A percentile compares a stretch with the other conserved stretches of the same genome.
Evolutionary conservation across 2,329 filamentous ascomycete species (phyloP).

Genomic region (Incumbomyces delicatus): DNA sequence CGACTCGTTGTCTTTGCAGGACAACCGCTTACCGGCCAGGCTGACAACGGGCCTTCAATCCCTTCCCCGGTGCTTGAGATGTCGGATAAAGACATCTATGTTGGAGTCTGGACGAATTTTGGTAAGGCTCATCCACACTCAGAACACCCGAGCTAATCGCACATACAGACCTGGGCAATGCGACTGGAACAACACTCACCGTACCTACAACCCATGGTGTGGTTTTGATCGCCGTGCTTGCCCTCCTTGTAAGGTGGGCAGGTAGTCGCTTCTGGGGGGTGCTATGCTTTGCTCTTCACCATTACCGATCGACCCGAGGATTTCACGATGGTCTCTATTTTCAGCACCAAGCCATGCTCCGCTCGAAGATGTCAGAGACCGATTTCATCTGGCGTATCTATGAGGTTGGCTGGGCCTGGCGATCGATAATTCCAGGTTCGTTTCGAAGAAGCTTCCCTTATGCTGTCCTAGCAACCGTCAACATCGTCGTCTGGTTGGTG

Average conservation of each 20-base stretch:
- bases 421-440: neutral
- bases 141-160: no score
- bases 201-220: slow-evolving; percentile 3
- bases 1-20: no score
- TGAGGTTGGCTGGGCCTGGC: slow-evolving; percentile 4
- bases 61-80: neutral
- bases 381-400: slow-evolving; percentile 4
- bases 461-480: neutral
- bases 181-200: slow-evolving; percentile 1
- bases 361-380: slow-evolving; percentile 3
- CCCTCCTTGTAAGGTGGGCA: slow-evolving; percentile 7
- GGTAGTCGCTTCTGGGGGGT: slow-evolving; percentile 7
- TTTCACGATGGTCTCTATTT: slow-evolving; percentile 5
- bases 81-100: slow-evolving; percentile 3
- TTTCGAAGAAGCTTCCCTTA: slow-evolving; percentile 2
- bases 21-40: no score
- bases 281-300: slow-evolving; percentile 4
- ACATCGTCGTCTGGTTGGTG: neutral
- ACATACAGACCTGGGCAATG: no score
- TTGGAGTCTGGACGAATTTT: slow-evolving; percentile 3
- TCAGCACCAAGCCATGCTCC: slow-evolving; percentile 7
- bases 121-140: neutral
- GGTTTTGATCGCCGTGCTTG: slow-evolving; percentile 5
- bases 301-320: neutral
- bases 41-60: no score